These are phyloP conservation scores for Murraya paniculata DNA, from an alignment of 345 rosid genomes.

Conservation along the genomic window DNA sequence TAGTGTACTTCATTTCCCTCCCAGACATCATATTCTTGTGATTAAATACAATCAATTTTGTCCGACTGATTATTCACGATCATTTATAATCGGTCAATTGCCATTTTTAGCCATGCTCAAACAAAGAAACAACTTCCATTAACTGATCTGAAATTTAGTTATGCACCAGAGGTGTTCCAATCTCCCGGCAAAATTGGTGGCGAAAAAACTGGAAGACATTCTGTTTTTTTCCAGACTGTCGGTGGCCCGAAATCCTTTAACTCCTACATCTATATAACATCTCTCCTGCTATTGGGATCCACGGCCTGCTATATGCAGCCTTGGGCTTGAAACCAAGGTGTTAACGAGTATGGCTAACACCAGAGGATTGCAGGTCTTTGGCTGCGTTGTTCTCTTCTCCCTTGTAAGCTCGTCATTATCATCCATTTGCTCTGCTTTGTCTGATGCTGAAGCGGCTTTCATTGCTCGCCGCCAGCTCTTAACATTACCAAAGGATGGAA, in stretches of 20 bases:
- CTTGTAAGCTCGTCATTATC: constrained; percentile 19
- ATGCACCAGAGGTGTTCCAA: no score
- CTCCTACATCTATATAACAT: constrained; percentile 22
- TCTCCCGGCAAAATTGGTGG: neutral
- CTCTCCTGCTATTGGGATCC: constrained; percentile 7
- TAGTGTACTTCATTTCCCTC: neutral
- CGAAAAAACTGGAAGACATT: neutral
- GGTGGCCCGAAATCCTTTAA: constrained; percentile 13
- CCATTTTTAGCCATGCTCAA: no score
- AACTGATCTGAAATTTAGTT: no score
- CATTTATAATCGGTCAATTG: neutral
- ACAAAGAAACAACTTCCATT: no score
- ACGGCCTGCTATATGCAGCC: constrained; percentile 59
- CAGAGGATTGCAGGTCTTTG: constrained; percentile 38
- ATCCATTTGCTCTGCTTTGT: constrained; percentile 38
- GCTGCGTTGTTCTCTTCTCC: constrained; percentile 47
- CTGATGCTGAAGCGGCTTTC: constrained; percentile 50
- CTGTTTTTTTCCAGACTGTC: neutral
- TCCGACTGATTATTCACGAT: no score
- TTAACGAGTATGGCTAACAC: constrained; percentile 24
- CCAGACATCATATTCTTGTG: neutral
- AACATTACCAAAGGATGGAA: constrained; percentile 33
- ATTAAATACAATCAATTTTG: no score
- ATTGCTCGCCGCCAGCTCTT: constrained; percentile 70
- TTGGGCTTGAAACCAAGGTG: constrained; percentile 64